A percentile compares a stretch with the other conserved stretches of the same genome.
phyloP scores from a whole-genome alignment of 1,284 basidiomycete genomes.

The Heterobasidion irregulare region DNA sequence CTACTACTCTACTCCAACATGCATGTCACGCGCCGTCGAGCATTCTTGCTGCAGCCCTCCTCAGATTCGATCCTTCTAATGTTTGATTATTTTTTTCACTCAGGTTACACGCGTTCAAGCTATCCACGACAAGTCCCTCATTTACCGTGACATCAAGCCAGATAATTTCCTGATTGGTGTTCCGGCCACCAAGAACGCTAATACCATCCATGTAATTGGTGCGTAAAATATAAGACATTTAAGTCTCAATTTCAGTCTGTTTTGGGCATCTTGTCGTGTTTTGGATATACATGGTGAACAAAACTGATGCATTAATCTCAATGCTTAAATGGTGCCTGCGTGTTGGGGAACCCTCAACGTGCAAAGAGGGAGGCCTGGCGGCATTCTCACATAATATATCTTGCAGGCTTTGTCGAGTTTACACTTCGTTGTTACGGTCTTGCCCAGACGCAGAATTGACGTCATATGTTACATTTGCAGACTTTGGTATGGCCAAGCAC shows the following conservation, averaged over 20 bases:
- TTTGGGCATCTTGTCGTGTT: too few relatives aligned
- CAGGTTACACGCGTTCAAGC: slow-evolving; percentile 96
- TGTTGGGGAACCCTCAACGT: background rate
- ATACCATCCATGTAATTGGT: slow-evolving; percentile 90
- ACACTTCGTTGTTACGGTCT: background rate
- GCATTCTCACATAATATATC: background rate
- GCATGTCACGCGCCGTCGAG: background rate
- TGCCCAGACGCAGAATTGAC: slow-evolving; percentile 1
- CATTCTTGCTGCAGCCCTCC: too few relatives aligned
- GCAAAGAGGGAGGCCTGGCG: background rate
- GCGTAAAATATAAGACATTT: slow-evolving; percentile 14
- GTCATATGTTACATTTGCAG: slow-evolving; percentile 30
- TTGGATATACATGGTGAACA: too few relatives aligned
- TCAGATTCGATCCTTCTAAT: too few relatives aligned
- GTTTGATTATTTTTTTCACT: background rate
- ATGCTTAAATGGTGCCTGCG: too few relatives aligned
- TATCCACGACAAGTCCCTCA: slow-evolving; percentile 96
- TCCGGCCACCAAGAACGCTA: slow-evolving; percentile 86
- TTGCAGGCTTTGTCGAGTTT: background rate
- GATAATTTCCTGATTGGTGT: slow-evolving; percentile 98
- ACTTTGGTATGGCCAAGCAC: slow-evolving; percentile 98
- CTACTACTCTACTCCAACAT: background rate
- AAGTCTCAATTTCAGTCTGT: background rate
- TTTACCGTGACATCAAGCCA: slow-evolving; percentile 98
- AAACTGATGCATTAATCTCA: too few relatives aligned